A percentile compares a stretch with the other conserved stretches of the same genome.
Evolutionary conservation across 768 basidiomycete genomes (phyloP).

Genomic region (Paxillus ammoniavirescens): DNA sequence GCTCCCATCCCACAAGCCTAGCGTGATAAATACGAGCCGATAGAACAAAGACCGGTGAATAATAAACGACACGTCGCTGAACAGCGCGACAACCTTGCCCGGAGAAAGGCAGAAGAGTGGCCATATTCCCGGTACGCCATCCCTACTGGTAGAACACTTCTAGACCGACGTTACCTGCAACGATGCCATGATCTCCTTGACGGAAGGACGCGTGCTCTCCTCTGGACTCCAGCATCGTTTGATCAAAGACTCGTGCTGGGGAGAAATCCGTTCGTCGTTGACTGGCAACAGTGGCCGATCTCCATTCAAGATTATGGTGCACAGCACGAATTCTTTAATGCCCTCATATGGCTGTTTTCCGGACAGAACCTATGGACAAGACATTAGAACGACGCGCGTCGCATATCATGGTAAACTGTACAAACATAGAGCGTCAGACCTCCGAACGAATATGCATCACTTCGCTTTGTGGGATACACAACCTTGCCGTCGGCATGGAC

Average conservation of each 20-base stretch:
- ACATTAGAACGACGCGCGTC: conserved; percentile 6
- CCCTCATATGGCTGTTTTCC: conserved; percentile 20
- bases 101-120: no score
- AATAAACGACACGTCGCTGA: no score
- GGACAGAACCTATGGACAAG: conserved; percentile 14
- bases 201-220: conserved; percentile 17
- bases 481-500: not conserved
- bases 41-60: no score
- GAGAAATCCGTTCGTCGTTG: not conserved
- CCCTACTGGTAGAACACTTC: no score
- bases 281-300: conserved; percentile 13
- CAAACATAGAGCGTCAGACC: conserved; percentile 36
- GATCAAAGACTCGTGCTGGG: conserved; percentile 8
- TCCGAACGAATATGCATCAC: conserved; percentile 30
- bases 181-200: conserved; percentile 3
- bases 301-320: conserved; percentile 1
- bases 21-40: no score
- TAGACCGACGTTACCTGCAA: conserved; percentile 1
- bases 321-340: not conserved
- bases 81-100: no score
- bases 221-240: conserved; percentile 15
- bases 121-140: no score
- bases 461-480: conserved; percentile 14
- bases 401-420: not conserved
- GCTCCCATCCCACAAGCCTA: no score